Percentiles rank a stretch among this genome's conserved stretches.
These are phyloP conservation scores for Pythium sp. DNA, from an alignment of 352 stramenopile species.

Conservation along the genomic window DNA sequence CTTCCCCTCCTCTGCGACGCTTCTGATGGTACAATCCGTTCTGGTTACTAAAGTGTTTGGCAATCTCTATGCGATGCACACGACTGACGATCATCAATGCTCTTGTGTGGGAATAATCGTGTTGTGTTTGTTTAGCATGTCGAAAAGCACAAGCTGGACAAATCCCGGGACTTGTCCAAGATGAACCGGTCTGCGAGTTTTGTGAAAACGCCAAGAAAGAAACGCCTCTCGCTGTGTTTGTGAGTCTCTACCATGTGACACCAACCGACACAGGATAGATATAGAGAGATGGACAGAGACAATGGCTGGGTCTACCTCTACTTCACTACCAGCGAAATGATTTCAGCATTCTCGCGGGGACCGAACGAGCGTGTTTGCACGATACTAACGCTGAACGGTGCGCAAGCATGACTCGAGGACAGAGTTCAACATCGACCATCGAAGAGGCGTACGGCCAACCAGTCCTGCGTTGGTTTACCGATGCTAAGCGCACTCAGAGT, in stretches of 20 bases:
- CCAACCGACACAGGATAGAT: background rate
- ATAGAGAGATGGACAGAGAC: background rate
- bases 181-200: slow-evolving; percentile 16
- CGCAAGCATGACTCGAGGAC: background rate
- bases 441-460: no score
- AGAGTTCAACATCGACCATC: background rate
- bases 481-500: no score
- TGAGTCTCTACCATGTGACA: background rate
- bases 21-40: slow-evolving; percentile 1
- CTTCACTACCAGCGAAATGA: background rate
- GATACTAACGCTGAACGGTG: background rate
- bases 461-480: no score
- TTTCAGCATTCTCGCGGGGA: background rate
- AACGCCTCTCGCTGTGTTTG: slow-evolving; percentile 14
- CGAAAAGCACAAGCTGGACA: slow-evolving; percentile 3
- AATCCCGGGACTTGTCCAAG: slow-evolving; percentile 1
- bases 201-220: slow-evolving; percentile 18
- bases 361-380: no score
- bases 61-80: background rate
- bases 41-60: background rate
- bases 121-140: slow-evolving; percentile 10
- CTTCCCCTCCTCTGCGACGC: background rate
- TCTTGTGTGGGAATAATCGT: background rate
- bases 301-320: background rate
- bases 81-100: background rate